Evolutionary conservation across 179 eudicot species (phyloP), one percentile per base, ranked within the genome.

Genomic region (Vitellaria paradoxa): DNA sequence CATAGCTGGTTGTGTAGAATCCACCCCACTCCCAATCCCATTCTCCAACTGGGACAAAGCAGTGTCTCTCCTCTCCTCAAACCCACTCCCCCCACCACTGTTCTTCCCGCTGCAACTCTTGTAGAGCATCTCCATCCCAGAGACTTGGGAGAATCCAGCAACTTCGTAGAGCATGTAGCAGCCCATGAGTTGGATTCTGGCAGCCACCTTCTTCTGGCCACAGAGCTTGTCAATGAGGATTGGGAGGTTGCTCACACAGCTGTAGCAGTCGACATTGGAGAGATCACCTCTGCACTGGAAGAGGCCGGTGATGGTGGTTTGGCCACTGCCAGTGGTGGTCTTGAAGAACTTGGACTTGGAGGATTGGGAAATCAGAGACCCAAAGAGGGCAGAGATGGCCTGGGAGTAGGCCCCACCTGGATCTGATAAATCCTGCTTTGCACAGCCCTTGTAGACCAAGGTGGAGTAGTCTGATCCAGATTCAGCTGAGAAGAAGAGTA

Each of bases 201-300:
- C 91, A 0, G 99, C 91, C 1, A 83, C 75, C 1, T 87, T 77
- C 1, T 87, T 90, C 64, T 79, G 86, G 9, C 99, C 99, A 68
- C 99, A 95, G 14, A 90, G 82, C 69, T 87, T 87, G 81, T 93
- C 92, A 7, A 82, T 87, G 9, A 95, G 81, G 45, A 81, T 85
- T 9, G 99, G 99, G 0, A 95, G 76, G 42, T 77, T 85, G 74
- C 90, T 85, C 0, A 95, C 88, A 63, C 99, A 95, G 68, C 62
- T 87, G 88, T 87, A 91, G 76, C 99, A 95, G 11, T 90, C 95
- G 0, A 74, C 84, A 67, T 86, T 83, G 67, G 87, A 85, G 0
- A 95, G 77, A 80, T 95, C 99, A 11, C 99, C 99, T 63, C 98
- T 83, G 24, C 99, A 95, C 70, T 95, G 99, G 79, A 79, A 95